A percentile compares a stretch with the other conserved stretches of the same genome.
Evolutionary conservation across 1,284 basidiomycete genomes (phyloP).

Genomic region (Heterobasidion parviporum): DNA sequence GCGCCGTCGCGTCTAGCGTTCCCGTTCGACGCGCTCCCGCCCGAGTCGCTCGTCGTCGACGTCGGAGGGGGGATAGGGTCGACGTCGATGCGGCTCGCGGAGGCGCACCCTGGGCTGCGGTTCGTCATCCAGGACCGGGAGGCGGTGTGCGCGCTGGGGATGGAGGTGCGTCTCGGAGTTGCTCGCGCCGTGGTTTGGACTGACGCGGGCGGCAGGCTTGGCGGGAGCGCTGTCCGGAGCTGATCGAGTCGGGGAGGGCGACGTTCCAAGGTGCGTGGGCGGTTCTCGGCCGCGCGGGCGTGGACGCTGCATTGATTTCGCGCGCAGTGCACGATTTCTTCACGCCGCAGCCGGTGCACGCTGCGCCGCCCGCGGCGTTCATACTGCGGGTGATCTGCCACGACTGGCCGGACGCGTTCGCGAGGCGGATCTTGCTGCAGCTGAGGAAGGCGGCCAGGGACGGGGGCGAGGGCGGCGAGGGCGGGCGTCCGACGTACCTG

Average conservation of each 20-base stretch:
- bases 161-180: conserved; percentile 27
- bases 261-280: conserved; percentile 41
- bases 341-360: conserved; percentile 41
- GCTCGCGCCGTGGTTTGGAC: too few species aligned
- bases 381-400: conserved; percentile 63
- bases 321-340: conserved; percentile 63
- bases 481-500: conserved; percentile 36
- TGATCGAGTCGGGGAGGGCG: conserved; percentile 48
- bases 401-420: conserved; percentile 65
- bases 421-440: conserved; percentile 24
- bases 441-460: conserved; percentile 22
- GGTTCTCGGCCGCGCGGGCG: not conserved
- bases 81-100: conserved; percentile 59
- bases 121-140: conserved; percentile 67
- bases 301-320: not conserved
- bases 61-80: conserved; percentile 73
- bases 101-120: conserved; percentile 40
- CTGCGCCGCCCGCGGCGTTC: conserved; percentile 42
- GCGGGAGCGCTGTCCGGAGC: conserved; percentile 50
- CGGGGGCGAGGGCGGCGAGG: conserved; percentile 13
- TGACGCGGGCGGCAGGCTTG: conserved; percentile 33
- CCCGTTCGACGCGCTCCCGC: conserved; percentile 50
- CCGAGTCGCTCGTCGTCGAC: conserved; percentile 56
- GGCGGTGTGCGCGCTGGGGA: conserved; percentile 54
- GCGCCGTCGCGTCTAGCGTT: conserved; percentile 39